These are phyloP conservation scores for Simplicillium aogashimaense DNA, from an alignment of 2,329 filamentous ascomycete species.

Conservation along the genomic window DNA sequence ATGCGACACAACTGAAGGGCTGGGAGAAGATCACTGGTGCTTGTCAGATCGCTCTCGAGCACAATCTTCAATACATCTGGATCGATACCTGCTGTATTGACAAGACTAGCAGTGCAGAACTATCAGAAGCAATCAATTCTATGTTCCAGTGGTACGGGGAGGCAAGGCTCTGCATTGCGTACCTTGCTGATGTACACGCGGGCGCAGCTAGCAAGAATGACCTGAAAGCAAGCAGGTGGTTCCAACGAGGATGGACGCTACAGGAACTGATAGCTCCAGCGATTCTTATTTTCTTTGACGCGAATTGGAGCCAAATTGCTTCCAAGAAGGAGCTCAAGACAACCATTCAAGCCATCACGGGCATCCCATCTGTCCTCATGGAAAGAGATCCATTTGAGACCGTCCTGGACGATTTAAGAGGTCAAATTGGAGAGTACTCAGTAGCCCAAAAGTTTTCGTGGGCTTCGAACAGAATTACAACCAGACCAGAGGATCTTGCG, in stretches of 20 bases:
- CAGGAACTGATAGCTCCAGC: conserved; percentile 20
- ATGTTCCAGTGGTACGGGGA: conserved; percentile 14
- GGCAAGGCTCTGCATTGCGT: conserved; percentile 14
- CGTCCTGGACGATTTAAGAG: not conserved
- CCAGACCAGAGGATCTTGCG: conserved; percentile 17
- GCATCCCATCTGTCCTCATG: conserved; percentile 11
- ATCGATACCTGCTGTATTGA: conserved; percentile 16
- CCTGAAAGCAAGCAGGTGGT: conserved; percentile 10
- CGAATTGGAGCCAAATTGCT: conserved; percentile 15
- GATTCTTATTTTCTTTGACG: conserved; percentile 16
- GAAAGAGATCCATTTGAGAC: conserved; percentile 1
- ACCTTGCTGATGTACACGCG: conserved; percentile 11
- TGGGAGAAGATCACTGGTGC: conserved; percentile 13
- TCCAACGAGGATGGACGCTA: conserved; percentile 14
- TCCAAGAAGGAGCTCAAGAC: conserved; percentile 11
- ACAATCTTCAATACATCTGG: conserved; percentile 13
- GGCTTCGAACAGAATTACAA: conserved; percentile 14
- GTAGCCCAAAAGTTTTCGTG: conserved; percentile 16
- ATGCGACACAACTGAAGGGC: conserved; percentile 5
- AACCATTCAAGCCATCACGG: conserved; percentile 10
- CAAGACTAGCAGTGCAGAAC: not conserved
- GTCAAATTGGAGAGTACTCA: not conserved
- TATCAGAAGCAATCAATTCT: not conserved
- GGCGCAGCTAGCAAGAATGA: not conserved
- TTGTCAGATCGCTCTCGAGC: conserved; percentile 8